Evolutionary conservation across 2,329 filamentous ascomycete genomes (phyloP).

Genomic region (Colletotrichum simmondsii): DNA sequence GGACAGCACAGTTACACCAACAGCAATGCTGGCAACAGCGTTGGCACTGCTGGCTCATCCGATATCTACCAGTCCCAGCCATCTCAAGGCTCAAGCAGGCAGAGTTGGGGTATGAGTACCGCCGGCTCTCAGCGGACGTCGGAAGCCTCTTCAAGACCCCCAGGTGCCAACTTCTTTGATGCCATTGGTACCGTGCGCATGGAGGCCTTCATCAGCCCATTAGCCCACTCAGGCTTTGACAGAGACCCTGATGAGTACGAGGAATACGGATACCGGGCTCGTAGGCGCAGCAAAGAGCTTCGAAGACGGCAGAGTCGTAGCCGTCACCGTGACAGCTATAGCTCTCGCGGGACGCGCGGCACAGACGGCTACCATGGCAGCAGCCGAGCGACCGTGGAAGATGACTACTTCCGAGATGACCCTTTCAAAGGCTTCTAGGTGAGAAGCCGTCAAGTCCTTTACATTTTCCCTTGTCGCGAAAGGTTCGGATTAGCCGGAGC

Average conservation of each 20-base stretch:
- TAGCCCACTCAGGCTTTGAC: slow-evolving; percentile 60
- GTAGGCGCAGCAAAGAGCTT: slow-evolving; percentile 66
- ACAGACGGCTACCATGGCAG: slow-evolving; percentile 61
- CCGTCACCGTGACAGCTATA: slow-evolving; percentile 63
- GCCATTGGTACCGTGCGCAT: slow-evolving; percentile 92
- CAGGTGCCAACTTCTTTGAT: slow-evolving; percentile 77
- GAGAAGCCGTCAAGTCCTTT: slow-evolving; percentile 6
- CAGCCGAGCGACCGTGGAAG: slow-evolving; percentile 60
- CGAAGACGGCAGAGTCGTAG: slow-evolving; percentile 64
- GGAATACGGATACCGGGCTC: slow-evolving; percentile 58
- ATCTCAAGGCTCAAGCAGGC: slow-evolving; percentile 53
- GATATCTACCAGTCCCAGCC: slow-evolving; percentile 69
- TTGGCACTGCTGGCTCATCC: slow-evolving; percentile 68
- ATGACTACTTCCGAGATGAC: slow-evolving; percentile 69
- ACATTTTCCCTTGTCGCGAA: slow-evolving; percentile 15
- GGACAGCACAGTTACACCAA: slow-evolving; percentile 60
- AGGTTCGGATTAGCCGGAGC: slow-evolving; percentile 1
- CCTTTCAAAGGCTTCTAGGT: slow-evolving; percentile 70
- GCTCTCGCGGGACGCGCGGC: slow-evolving; percentile 54
- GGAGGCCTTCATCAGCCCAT: slow-evolving; percentile 90
- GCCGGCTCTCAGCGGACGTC: slow-evolving; percentile 62
- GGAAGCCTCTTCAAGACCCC: slow-evolving; percentile 61
- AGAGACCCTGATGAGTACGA: slow-evolving; percentile 62
- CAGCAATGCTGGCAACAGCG: slow-evolving; percentile 68
- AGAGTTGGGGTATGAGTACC: slow-evolving; percentile 57